Percentiles rank a stretch among this genome's conserved stretches.
Conservation (phyloP, 2,329 filamentous ascomycete species). For the Chrysosphaeria jannelii region DNA sequence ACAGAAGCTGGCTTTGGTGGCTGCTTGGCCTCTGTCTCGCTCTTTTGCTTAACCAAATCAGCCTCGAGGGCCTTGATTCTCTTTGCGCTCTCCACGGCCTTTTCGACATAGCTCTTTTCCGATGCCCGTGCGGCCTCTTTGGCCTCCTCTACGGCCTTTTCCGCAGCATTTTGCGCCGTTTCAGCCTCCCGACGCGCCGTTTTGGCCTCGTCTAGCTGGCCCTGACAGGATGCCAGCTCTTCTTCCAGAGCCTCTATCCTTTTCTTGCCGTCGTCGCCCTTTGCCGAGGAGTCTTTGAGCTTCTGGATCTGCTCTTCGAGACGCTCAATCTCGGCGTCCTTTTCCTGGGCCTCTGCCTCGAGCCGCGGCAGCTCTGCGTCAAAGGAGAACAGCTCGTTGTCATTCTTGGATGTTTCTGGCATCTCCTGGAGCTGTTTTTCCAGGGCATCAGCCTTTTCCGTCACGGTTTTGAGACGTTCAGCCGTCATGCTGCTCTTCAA, state of each 20-base stretch:
- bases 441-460: conserved; percentile 48
- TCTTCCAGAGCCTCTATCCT: too few relatives aligned
- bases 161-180: conserved; percentile 8
- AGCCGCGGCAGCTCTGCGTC: conserved; percentile 63
- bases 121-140: not conserved
- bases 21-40: too few relatives aligned
- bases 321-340: conserved; percentile 33
- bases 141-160: not conserved
- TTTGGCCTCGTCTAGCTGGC: conserved; percentile 18
- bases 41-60: too few relatives aligned
- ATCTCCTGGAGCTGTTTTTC: conserved; percentile 49
- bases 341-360: conserved; percentile 42
- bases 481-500: conserved; percentile 76
- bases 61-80: too few relatives aligned
- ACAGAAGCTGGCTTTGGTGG: too few relatives aligned
- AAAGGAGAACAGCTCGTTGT: conserved; percentile 47
- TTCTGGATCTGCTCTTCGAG: conserved; percentile 38
- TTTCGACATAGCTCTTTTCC: conserved; percentile 1
- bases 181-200: not conserved
- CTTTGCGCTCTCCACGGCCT: too few relatives aligned
- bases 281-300: conserved; percentile 31
- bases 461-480: conserved; percentile 71
- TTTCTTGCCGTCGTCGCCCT: too few relatives aligned
- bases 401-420: conserved; percentile 14
- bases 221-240: too few relatives aligned